These are phyloP conservation scores for Jackrogersella multiformis DNA, from an alignment of 495 filamentous ascomycete species.

Conservation along the genomic window DNA sequence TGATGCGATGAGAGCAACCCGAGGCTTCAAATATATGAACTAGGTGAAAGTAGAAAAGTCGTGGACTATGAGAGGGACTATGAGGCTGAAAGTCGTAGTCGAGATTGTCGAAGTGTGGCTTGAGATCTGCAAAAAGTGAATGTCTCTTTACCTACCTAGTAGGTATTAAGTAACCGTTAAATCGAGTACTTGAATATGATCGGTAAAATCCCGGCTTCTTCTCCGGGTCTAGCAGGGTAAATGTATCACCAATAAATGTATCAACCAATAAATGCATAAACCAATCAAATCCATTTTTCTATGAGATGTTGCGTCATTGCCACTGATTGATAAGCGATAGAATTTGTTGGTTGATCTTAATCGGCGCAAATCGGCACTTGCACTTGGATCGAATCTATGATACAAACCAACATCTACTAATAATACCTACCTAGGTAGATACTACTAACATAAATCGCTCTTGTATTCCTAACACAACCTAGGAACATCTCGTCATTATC, in stretches of 20 bases:
- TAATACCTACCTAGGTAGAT: too few species aligned
- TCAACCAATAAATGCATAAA: neutral
- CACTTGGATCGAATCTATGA: too few species aligned
- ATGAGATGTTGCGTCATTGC: conserved; percentile 38
- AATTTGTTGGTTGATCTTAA: conserved; percentile 33
- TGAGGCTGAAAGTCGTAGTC: neutral
- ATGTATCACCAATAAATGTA: too few species aligned
- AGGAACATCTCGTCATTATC: neutral
- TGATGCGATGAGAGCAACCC: too few species aligned
- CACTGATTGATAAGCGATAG: conserved; percentile 41
- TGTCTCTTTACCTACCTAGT: too few species aligned
- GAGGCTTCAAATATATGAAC: too few species aligned
- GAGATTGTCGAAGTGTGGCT: neutral
- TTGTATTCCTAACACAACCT: conserved; percentile 10
- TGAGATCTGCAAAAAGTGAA: conserved; percentile 2
- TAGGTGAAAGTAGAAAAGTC: too few species aligned
- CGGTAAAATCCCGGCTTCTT: conserved; percentile 4
- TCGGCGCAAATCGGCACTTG: conserved; percentile 35
- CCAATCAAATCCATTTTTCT: neutral
- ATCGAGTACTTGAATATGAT: neutral
- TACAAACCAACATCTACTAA: conserved; percentile 10
- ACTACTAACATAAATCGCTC: conserved; percentile 19
- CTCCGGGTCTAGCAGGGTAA: too few species aligned
- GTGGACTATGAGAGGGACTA: neutral
- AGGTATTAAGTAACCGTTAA: too few species aligned